phyloP scores from a whole-genome alignment of 2,329 filamentous ascomycete genomes.

The Ophiocordyceps unilateralis region DNA sequence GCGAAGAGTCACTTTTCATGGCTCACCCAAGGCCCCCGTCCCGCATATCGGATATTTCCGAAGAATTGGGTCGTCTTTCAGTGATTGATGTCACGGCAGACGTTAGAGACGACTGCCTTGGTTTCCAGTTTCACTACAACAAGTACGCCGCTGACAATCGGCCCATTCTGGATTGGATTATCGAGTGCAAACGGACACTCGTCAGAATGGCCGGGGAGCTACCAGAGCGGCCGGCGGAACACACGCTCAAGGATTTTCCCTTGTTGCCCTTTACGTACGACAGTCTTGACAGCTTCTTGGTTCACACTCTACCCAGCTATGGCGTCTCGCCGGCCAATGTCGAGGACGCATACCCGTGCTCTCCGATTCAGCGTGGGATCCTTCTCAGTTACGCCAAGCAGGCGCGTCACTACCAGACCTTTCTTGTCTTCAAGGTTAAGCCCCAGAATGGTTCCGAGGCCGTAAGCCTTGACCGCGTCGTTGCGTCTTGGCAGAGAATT shows the following conservation, averaged over 20 bases:
- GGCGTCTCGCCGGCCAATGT: constrained; percentile 1
- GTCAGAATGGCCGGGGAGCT: not conserved
- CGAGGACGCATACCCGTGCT: constrained; percentile 15
- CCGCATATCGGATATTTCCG: constrained; percentile 1
- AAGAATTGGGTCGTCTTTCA: not conserved
- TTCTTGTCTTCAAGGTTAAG: no score
- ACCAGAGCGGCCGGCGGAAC: not conserved
- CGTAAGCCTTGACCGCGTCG: no score
- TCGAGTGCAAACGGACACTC: not conserved
- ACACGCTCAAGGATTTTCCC: constrained; percentile 16
- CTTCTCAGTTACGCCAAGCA: constrained; percentile 13
- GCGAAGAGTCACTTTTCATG: constrained; percentile 8
- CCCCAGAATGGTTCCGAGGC: no score
- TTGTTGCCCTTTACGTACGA: constrained; percentile 8
- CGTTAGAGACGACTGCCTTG: constrained; percentile 1
- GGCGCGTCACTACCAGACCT: constrained; percentile 4
- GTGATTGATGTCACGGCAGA: constrained; percentile 4
- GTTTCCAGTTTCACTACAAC: constrained; percentile 1
- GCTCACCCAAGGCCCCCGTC: not conserved
- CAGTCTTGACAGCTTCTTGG: constrained; percentile 1
- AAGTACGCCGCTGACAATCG: constrained; percentile 2
- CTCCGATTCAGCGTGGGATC: constrained; percentile 19
- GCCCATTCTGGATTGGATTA: not conserved
- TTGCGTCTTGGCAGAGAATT: constrained; percentile 2
- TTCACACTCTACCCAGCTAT: not conserved